Evolutionary conservation across 163 green algal genomes (phyloP).

Genomic region (Scenedesmus sp.): DNA sequence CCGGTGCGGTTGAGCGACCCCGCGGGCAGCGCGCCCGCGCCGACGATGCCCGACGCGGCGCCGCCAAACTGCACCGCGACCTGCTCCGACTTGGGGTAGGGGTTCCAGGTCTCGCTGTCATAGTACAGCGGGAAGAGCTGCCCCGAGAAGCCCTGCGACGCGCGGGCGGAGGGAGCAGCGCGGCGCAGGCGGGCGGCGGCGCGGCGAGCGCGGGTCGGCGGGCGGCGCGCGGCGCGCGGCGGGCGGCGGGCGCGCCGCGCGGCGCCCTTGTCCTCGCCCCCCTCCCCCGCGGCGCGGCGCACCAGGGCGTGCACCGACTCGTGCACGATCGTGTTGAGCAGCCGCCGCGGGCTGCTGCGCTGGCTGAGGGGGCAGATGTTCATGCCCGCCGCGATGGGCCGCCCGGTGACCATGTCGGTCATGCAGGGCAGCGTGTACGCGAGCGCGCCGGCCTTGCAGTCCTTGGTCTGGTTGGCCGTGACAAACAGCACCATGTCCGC

Average conservation of each 20-base stretch:
- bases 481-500: constrained; percentile 38
- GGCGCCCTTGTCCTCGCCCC: too few species aligned
- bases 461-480: constrained; percentile 27
- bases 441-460: constrained; percentile 16
- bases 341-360: neutral
- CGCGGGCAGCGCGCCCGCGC: too few species aligned
- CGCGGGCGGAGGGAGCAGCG: neutral
- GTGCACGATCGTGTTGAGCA: constrained; percentile 42
- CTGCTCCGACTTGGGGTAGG: constrained; percentile 30
- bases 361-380: constrained; percentile 28
- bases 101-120: constrained; percentile 31
- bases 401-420: constrained; percentile 27
- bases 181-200: too few species aligned
- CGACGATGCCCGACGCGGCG: too few species aligned
- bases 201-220: too few species aligned
- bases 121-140: constrained; percentile 41
- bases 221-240: too few species aligned
- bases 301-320: constrained; percentile 38
- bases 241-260: neutral
- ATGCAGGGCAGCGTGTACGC: constrained; percentile 39
- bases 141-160: constrained; percentile 29
- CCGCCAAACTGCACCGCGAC: constrained; percentile 15
- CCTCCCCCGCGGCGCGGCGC: too few species aligned
- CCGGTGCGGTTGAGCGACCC: neutral
- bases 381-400: constrained; percentile 33